Conservation (phyloP, 495 filamentous ascomycete genomes). For the Hypoxylon crocopeplum region DNA sequence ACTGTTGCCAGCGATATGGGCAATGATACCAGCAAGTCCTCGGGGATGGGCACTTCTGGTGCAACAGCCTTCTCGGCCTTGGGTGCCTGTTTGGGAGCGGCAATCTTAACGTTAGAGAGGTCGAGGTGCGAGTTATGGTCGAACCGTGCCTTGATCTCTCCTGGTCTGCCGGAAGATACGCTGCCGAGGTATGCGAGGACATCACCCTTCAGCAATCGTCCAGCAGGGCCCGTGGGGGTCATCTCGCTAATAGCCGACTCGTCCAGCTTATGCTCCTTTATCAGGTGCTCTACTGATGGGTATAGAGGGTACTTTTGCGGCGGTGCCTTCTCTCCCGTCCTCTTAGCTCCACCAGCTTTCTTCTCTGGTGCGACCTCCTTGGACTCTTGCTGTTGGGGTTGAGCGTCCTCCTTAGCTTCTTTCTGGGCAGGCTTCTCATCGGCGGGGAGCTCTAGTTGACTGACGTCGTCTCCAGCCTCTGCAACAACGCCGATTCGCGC, state of each 20-base stretch:
- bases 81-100: slow-evolving; percentile 64
- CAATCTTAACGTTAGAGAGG: slow-evolving; percentile 88
- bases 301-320: slow-evolving; percentile 77
- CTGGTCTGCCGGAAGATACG: slow-evolving; percentile 71
- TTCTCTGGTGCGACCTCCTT: slow-evolving; percentile 24
- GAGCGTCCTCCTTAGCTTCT: slow-evolving; percentile 45
- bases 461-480: slow-evolving; percentile 76
- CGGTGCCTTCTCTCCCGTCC: slow-evolving; percentile 32
- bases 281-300: slow-evolving; percentile 82
- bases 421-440: slow-evolving; percentile 57
- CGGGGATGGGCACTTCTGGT: slow-evolving; percentile 48
- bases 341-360: slow-evolving; percentile 25
- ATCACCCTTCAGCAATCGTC: slow-evolving; percentile 92
- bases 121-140: slow-evolving; percentile 82
- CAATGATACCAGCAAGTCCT: slow-evolving; percentile 65
- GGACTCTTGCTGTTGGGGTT: slow-evolving; percentile 38
- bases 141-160: slow-evolving; percentile 71
- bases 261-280: slow-evolving; percentile 77
- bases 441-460: slow-evolving; percentile 68
- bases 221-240: slow-evolving; percentile 84
- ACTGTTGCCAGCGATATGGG: slow-evolving; percentile 81
- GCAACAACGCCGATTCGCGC: slow-evolving; percentile 77
- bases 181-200: slow-evolving; percentile 87
- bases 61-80: slow-evolving; percentile 53
- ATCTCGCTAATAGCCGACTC: slow-evolving; percentile 78